Conservation (phyloP, 1,139 yeast genomes). For the Pichia sp. region DNA sequence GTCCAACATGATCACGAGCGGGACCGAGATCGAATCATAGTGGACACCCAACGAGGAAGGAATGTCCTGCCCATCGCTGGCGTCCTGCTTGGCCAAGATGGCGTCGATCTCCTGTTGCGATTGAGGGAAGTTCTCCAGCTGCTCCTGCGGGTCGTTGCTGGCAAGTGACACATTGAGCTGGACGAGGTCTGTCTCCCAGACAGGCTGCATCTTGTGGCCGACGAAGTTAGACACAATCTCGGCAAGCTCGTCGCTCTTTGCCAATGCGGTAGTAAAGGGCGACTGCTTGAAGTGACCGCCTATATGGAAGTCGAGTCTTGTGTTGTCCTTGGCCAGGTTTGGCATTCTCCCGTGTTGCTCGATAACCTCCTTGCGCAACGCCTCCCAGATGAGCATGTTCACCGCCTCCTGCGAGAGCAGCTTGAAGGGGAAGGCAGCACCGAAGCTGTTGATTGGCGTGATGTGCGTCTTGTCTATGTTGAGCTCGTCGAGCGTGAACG, state of each 20-base stretch:
- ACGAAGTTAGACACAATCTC: slow-evolving; percentile 31
- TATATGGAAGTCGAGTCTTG: slow-evolving; percentile 35
- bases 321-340: slow-evolving; percentile 31
- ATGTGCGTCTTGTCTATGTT: slow-evolving; percentile 34
- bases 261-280: slow-evolving; percentile 33
- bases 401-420: slow-evolving; percentile 36
- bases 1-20: slow-evolving; percentile 36
- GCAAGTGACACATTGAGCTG: slow-evolving; percentile 37
- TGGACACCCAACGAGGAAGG: slow-evolving; percentile 34
- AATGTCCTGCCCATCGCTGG: slow-evolving; percentile 26
- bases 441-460: slow-evolving; percentile 32
- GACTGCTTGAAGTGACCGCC: slow-evolving; percentile 34
- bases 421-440: slow-evolving; percentile 36
- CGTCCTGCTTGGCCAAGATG: slow-evolving; percentile 18
- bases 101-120: slow-evolving; percentile 22
- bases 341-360: slow-evolving; percentile 33
- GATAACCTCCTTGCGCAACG: slow-evolving; percentile 28
- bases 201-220: slow-evolving; percentile 30
- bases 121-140: slow-evolving; percentile 16
- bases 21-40: slow-evolving; percentile 35
- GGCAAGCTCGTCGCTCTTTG: slow-evolving; percentile 27
- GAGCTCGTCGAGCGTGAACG: slow-evolving; percentile 31
- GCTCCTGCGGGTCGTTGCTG: slow-evolving; percentile 24
- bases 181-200: slow-evolving; percentile 34
- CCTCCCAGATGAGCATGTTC: slow-evolving; percentile 37